These are phyloP conservation scores for Trichocladium antarcticum DNA, from an alignment of 495 filamentous ascomycete species.

Conservation along the genomic window DNA sequence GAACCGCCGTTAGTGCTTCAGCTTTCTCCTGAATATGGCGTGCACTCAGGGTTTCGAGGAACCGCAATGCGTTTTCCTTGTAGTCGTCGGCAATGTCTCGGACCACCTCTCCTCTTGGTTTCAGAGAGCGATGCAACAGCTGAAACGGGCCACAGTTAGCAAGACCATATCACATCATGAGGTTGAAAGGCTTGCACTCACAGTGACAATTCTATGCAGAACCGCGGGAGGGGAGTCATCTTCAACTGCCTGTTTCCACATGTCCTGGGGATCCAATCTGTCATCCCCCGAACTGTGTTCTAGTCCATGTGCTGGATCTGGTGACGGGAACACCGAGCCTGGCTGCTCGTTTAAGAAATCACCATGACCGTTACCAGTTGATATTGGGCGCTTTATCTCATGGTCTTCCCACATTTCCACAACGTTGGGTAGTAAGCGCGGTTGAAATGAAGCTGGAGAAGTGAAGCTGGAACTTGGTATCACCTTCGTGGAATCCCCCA, in stretches of 20 bases:
- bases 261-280: not conserved
- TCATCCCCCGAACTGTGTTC: not conserved
- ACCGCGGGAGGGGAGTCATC: constrained; percentile 9
- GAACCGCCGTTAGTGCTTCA: not conserved
- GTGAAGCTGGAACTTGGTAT: not conserved
- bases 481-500: not conserved
- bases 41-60: constrained; percentile 11
- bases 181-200: not conserved
- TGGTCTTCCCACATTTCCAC: too few relatives aligned
- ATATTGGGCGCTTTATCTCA: not conserved
- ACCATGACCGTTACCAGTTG: not conserved
- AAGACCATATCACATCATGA: not conserved
- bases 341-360: not conserved
- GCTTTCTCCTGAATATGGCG: constrained; percentile 10
- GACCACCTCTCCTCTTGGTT: constrained; percentile 14
- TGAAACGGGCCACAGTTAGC: not conserved
- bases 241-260: constrained; percentile 9
- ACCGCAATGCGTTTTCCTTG: constrained; percentile 3
- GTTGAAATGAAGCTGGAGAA: not conserved
- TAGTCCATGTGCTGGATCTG: not conserved
- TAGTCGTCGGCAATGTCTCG: constrained; percentile 17
- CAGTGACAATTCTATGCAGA: constrained; percentile 11
- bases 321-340: not conserved
- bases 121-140: constrained; percentile 17
- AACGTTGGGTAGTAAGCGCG: not conserved